Evolutionary conservation across 305 asterid species (phyloP).

Genomic region (Solanum hybrid): DNA sequence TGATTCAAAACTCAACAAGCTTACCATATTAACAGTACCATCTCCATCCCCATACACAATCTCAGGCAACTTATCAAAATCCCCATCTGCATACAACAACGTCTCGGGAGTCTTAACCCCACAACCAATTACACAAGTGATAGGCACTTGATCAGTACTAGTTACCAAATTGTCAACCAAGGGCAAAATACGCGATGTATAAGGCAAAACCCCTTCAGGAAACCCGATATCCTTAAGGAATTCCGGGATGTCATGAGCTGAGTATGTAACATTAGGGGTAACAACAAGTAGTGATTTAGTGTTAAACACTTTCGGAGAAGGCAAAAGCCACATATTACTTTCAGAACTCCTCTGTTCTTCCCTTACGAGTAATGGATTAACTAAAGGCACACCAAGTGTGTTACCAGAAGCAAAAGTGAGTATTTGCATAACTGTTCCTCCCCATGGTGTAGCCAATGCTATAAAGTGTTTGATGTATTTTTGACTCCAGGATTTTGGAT

Average conservation of each 20-base stretch:
- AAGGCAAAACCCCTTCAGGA: slow-evolving; percentile 46
- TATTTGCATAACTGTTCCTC: slow-evolving; percentile 66
- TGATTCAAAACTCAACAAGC: slow-evolving; percentile 49
- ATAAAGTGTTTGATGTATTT: slow-evolving; percentile 60
- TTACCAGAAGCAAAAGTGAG: slow-evolving; percentile 66
- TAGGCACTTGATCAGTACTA: slow-evolving; percentile 13
- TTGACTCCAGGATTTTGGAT: slow-evolving; percentile 39
- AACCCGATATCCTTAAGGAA: slow-evolving; percentile 65
- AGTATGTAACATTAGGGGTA: slow-evolving; percentile 26
- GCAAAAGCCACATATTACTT: slow-evolving; percentile 69
- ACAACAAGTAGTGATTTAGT: slow-evolving; percentile 22
- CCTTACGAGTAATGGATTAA: slow-evolving; percentile 55
- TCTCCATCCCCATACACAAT: slow-evolving; percentile 78
- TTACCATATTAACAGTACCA: slow-evolving; percentile 73
- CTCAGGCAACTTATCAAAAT: slow-evolving; percentile 55
- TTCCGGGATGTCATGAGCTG: slow-evolving; percentile 27
- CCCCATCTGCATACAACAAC: slow-evolving; percentile 36
- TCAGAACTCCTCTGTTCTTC: slow-evolving; percentile 64
- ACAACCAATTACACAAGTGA: slow-evolving; percentile 61
- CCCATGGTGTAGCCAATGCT: slow-evolving; percentile 84
- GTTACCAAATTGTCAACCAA: slow-evolving; percentile 24
- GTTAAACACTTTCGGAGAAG: slow-evolving; percentile 45
- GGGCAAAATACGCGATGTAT: slow-evolving; percentile 45
- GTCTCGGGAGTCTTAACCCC: slow-evolving; percentile 52
- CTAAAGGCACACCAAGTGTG: slow-evolving; percentile 62